Conservation (phyloP, 2,329 filamentous ascomycete species). For the Fonsecaea multimorphosa region DNA sequence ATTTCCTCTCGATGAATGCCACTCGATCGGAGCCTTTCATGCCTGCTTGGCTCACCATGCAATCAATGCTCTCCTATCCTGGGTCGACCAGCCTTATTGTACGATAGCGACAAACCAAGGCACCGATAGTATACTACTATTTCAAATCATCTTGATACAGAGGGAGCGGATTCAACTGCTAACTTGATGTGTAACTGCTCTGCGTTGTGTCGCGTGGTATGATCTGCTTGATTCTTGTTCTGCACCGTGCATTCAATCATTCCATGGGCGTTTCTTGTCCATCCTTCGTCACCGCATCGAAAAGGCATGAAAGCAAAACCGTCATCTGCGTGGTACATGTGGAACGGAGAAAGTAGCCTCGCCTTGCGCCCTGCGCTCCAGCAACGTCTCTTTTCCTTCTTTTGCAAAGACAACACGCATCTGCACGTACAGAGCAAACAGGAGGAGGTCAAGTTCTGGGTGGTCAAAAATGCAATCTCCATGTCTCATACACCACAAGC, state of each 20-base stretch:
- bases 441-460: conserved; percentile 28
- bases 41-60: no score
- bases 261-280: conserved; percentile 4
- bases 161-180: conserved; percentile 2
- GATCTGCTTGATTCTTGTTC: conserved; percentile 8
- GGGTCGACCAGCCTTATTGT: neutral
- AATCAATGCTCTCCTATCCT: no score
- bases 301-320: conserved; percentile 20
- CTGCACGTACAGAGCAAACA: conserved; percentile 22
- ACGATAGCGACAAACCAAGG: neutral
- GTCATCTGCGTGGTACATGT: conserved; percentile 17
- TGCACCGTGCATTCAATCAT: conserved; percentile 7
- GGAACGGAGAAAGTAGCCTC: conserved; percentile 13
- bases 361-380: conserved; percentile 21
- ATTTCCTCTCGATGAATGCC: no score
- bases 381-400: conserved; percentile 19
- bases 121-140: neutral
- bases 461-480: conserved; percentile 28
- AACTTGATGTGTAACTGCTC: conserved; percentile 4
- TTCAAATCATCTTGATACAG: conserved; percentile 2
- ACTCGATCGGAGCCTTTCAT: no score
- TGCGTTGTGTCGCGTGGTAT: conserved; percentile 5
- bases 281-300: conserved; percentile 12
- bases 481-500: conserved; percentile 18
- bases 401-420: conserved; percentile 17